Percentiles rank a stretch among this genome's conserved stretches.
phyloP scores from a whole-genome alignment of 2,329 filamentous ascomycete species.

The Canariomyces notabilis region DNA sequence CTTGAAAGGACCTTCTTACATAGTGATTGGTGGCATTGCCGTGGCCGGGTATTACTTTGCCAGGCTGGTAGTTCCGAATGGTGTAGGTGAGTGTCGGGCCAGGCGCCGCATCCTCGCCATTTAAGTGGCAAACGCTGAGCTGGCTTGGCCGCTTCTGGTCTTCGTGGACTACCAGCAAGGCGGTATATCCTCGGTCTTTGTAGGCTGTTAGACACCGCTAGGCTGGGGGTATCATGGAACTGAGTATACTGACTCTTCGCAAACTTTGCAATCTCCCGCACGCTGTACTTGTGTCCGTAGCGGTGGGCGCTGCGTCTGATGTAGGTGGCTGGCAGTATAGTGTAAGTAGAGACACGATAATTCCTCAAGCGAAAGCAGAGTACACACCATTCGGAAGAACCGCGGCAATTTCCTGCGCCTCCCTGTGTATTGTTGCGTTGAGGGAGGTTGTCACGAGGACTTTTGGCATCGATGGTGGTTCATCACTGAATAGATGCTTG shows the following conservation, averaged over 20 bases:
- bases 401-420: constrained; percentile 71
- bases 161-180: constrained; percentile 80
- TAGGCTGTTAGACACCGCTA: constrained; percentile 8
- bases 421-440: constrained; percentile 79
- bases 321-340: constrained; percentile 37
- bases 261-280: constrained; percentile 85
- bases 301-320: constrained; percentile 79
- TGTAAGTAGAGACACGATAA: not conserved
- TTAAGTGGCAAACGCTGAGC: constrained; percentile 74
- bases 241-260: constrained; percentile 48
- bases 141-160: constrained; percentile 81
- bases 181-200: constrained; percentile 67
- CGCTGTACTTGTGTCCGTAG: constrained; percentile 83
- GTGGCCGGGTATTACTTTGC: constrained; percentile 82
- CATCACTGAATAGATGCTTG: constrained; percentile 56
- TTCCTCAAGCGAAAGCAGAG: not conserved
- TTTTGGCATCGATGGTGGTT: constrained; percentile 63
- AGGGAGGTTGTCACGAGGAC: constrained; percentile 88
- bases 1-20: constrained; percentile 59
- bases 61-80: constrained; percentile 85
- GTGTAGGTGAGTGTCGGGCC: constrained; percentile 93
- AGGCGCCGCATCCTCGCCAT: constrained; percentile 42
- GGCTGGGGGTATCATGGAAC: too few species aligned
- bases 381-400: constrained; percentile 81
- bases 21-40: constrained; percentile 84